Evolutionary conservation across 2,329 filamentous ascomycete genomes (phyloP), one percentile per base, ranked within the genome.

Genomic region (Colletotrichum gloeosporioides): DNA sequence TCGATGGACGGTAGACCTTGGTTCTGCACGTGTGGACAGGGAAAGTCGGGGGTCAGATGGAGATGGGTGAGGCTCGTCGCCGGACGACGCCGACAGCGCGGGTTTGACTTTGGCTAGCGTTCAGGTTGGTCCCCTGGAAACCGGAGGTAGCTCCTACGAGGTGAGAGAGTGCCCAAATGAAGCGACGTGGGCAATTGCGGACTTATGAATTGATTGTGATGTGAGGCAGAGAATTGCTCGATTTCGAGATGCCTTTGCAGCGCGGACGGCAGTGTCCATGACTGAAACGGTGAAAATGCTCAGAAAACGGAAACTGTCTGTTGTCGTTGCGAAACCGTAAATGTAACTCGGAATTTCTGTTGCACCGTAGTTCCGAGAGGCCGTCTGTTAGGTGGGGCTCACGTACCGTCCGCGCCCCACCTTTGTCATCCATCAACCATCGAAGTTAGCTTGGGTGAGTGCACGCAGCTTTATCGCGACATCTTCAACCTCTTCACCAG

Each of bases 11-110:
- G 15, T 12, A 25, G 25, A 36, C 57, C 55, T 73, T 68, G 39
- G 22, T 49, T 44, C 69, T 36, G 67, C 69, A 76, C 63, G 73
- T 68, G 69, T 12, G 34, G 25, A 73, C 55, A 73, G 22, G 70
- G 57, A 59, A 63, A 64, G 31, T 25, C n/a, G 15, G 49, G 10
- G 31, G 31, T 15, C 31, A 44, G 55, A 63, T 32, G 31, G 59
- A n/a, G 64, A 67, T 69, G 22, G 29, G 29, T 63, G 61, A 36
- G 61, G 31, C 61, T 34, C 12, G 32, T 31, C 15, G 61, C 18
- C 32, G 31, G 22, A 25, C 55, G 55, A 59, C 55, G 27, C 25
- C 55, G 55, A 29, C 22, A 18, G n/a, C 55, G 22, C 55, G 22
- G 25, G 44, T 53, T 53, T 53, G 44, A 53, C n/a, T 53, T 53